Evolutionary conservation across 441 rosid genomes (phyloP), one percentile per base, ranked within the genome.

Genomic region (Viola pubescens): DNA sequence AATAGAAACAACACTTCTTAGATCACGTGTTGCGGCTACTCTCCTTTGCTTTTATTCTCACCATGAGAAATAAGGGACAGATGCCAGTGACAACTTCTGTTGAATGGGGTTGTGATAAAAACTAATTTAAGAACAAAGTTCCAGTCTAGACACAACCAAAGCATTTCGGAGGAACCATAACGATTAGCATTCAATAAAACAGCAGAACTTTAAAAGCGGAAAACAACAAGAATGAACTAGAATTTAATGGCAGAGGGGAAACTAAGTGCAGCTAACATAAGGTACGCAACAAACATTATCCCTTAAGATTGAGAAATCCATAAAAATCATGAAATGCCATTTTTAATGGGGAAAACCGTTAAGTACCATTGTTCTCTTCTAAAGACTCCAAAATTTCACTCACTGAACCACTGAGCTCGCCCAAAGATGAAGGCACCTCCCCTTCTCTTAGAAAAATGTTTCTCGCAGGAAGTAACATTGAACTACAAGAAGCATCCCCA

Each of bases 401-500:
- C 0, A 39, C 61, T n/a, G 69, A 54, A 56, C 37, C 62, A 62
- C 63, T 39, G 34, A 26, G 34, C 64, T 47, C 72, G 5, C 53
- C 48, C 40, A 26, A 54, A 37, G 69, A 41, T 48, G 65, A 60
- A 3, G 60, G 37, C 10, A 66, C n/a, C 12, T 55, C 52, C 44
- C 64, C 53, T 65, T 70, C 74, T 62, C 66, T 54, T 26, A n/a
- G 51, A 40, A 77, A 73, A 38, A 71, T 67, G 67, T 75, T 73
- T 72, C 68, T 70, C 42, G 37, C 41, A 5, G 76, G 61, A 62
- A 70, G 65, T n/a, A 65, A 48, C 1, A 73, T 68, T 45, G 79
- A 82, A 66, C 61, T 59, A 5, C 72, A 68, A 57, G 90, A 84
- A 72, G 81, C 82, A 64, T 61, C 73, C 47, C 98, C 97, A 77